Base-by-base conservation (phyloP, 495 filamentous ascomycete genomes). In the Annulohypoxylon bovei region DNA sequence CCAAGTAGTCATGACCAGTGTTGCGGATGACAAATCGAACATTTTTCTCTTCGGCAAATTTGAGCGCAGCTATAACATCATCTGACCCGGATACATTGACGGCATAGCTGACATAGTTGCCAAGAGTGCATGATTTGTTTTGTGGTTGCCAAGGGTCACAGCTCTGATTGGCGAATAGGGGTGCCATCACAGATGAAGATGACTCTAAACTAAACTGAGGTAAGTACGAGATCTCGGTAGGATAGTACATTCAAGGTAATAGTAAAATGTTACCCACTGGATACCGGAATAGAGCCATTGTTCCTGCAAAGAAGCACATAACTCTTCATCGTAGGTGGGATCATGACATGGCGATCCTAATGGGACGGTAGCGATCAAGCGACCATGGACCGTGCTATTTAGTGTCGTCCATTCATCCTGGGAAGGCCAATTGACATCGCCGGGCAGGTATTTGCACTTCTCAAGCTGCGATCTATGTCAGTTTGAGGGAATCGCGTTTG, bases 1-100 rank as follows among this genome's bases (percentile, higher is more conserved):
- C 88, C 8, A 74, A 75, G 70, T 86, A 90, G 71, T 91, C 89
- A 73, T 92, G 89, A 39, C 90, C 82, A 1, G 82, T 84, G 47
- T 85, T 84, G 54, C 80, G 79, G 50, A 85, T 81, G 47, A 85
- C 82, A 30, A 85, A 76, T 25, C 82, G 80, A 37, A 84, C 72
- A 76, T 83, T 83, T 40, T 79, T 68, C 66, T 67, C 9, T 59
- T 68, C 49, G 39, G 85, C 84, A 62, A 88, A 89, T 1, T 77
- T 76, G 27, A 90, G 69, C 0, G 81, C 80, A 4, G 78, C 75
- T n/a, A 73, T 71, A 28, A 86, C 73, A 62, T 90, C 82, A 25
- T 37, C 69, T 2, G 78, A 62, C 0, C 59, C 46, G 20, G 72
- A 67, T 7, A 81, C 85, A 64, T 85, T 83, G 57, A 89, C 83